phyloP scores from a whole-genome alignment of 2,329 filamentous ascomycete genomes.

The Didymella exigua region DNA sequence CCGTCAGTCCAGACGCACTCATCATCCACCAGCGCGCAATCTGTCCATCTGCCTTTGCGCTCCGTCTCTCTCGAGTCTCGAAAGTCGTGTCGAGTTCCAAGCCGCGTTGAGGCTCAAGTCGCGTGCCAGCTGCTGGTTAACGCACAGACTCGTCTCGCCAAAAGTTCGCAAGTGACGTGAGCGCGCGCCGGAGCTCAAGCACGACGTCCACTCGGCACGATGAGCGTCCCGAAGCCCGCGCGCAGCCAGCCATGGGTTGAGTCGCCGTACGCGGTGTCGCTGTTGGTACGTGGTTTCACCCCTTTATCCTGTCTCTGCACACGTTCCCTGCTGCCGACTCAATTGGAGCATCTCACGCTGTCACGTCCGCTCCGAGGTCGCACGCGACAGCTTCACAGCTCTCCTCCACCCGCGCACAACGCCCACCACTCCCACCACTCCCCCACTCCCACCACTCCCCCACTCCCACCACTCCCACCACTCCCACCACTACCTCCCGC shows the following conservation, averaged over 20 bases:
- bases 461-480: background rate
- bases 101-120: no score
- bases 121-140: no score
- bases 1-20: conserved; percentile 21
- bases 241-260: conserved; percentile 47
- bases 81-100: conserved; percentile 1
- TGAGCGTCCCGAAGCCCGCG: conserved; percentile 40
- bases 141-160: conserved; percentile 8
- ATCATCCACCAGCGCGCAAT: conserved; percentile 12
- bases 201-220: conserved; percentile 30
- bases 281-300: conserved; percentile 55
- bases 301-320: no score
- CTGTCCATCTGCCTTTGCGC: background rate
- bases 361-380: conserved; percentile 4
- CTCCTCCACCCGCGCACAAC: background rate
- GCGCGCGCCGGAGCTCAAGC: conserved; percentile 26
- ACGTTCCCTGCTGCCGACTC: no score
- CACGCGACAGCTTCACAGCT: background rate
- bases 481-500: background rate
- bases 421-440: background rate
- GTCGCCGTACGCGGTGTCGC: conserved; percentile 55
- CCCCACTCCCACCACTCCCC: background rate
- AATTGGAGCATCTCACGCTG: background rate
- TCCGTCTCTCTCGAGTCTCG: background rate
- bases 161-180: conserved; percentile 12